Percentiles rank a stretch among this genome's conserved stretches.
Conservation (phyloP, 345 rosid species). For the Murraya paniculata region DNA sequence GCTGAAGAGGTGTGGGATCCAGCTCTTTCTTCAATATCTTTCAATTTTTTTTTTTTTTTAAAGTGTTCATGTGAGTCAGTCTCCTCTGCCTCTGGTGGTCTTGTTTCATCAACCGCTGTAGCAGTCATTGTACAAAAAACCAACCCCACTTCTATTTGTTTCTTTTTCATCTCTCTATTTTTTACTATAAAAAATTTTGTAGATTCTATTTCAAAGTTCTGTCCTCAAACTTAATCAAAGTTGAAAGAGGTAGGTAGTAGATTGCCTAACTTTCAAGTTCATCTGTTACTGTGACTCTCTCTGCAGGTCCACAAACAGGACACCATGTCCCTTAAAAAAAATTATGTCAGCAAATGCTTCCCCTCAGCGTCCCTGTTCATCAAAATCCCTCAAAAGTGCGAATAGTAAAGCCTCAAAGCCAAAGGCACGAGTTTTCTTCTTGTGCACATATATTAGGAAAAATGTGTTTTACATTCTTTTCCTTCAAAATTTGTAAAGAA, state of each 20-base stretch:
- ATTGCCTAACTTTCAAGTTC: neutral
- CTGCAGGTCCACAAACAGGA: neutral
- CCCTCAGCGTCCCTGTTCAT: neutral
- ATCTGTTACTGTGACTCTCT: neutral
- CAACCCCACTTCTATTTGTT: slow-evolving; percentile 8
- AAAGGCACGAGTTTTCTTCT: neutral
- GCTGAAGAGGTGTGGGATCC: neutral
- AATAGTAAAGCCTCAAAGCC: neutral
- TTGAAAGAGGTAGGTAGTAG: neutral
- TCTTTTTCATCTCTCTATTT: neutral
- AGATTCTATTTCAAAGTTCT: neutral
- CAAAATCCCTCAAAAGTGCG: neutral
- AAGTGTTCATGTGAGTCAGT: slow-evolving; percentile 3
- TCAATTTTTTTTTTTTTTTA: neutral
- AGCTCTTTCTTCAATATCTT: slow-evolving; percentile 3
- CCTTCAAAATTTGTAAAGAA: too few species aligned
- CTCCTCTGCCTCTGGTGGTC: neutral
- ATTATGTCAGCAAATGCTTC: slow-evolving; percentile 9
- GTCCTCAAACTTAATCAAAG: neutral
- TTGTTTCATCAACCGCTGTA: slow-evolving; percentile 26
- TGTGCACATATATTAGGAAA: neutral
- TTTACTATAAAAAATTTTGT: neutral
- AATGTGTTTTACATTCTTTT: neutral
- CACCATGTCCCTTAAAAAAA: neutral
- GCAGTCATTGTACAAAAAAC: slow-evolving; percentile 4